Evolutionary conservation across 345 rosid species (phyloP), one percentile per base, ranked within the genome.

Genomic region (Angophora floribunda): DNA sequence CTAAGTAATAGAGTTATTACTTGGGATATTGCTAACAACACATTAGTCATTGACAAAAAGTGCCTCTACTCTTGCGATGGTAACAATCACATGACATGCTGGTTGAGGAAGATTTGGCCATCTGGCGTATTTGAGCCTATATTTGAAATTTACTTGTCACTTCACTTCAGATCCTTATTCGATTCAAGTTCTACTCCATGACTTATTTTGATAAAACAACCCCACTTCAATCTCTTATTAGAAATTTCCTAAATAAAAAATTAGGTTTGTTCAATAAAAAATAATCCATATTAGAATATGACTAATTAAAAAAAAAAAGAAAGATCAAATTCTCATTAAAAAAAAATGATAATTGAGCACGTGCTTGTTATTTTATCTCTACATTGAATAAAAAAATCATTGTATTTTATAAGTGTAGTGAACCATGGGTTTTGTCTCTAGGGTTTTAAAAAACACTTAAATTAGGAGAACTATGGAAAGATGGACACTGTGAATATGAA

Each of bases 111-210:
- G 36, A 63, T 63, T 63, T 63, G 75, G 75, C 75, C 0, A 13
- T 4, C 9, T n/a, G 1, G 75, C 0, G 19, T n/a, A 36, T 13
- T 63, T 15, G 9, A 63, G 17, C 16, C 41, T 36, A 36, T 36
- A 36, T 36, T 36, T 36, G 41, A 36, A 36, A 36, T 36, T 36
- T 36, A 36, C 41, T 36, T 36, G 41, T 36, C 41, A 36, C 52
- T 2, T 51, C n/a, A 36, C 41, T 36, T 55, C 0, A 1, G 13
- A 8, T 22, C 6, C 1, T 9, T 0, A 55, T 55, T 55, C 1
- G 28, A 55, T 55, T 4, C 12, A 67, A 67, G 41, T 15, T 67
- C 2, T 12, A 2, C 22, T 32, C 9, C 32, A 67, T 0, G 3
- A 4, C 45, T 0, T 32, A 36, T 32, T 67, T 67, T 16, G 45